phyloP scores from a whole-genome alignment of 1,284 basidiomycete species.

The Xanthoconium separans region DNA sequence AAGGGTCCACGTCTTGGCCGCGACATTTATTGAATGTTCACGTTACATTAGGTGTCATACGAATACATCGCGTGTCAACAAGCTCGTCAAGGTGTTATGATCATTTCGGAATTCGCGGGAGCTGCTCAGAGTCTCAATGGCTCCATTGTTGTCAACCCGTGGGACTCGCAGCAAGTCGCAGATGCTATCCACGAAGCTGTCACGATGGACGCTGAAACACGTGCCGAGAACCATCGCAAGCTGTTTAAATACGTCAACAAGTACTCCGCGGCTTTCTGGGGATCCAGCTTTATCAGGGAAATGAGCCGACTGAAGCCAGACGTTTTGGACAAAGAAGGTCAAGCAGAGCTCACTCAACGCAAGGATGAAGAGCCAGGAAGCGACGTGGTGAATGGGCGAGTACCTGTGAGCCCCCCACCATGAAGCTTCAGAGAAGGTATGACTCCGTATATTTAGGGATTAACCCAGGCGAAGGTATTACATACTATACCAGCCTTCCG shows the following conservation, averaged over 20 bases:
- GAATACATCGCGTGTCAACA: constrained; percentile 98
- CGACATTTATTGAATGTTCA: constrained; percentile 12
- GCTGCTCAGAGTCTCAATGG: constrained; percentile 96
- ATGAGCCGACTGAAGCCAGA: constrained; percentile 59
- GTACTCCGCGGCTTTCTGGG: constrained; percentile 93
- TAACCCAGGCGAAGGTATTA: constrained; percentile 24
- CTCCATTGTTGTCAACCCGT: constrained; percentile 92
- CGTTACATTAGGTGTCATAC: constrained; percentile 81
- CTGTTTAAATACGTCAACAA: constrained; percentile 95
- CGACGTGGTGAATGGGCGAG: constrained; percentile 30
- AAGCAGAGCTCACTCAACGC: constrained; percentile 22
- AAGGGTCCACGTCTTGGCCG: constrained; percentile 11
- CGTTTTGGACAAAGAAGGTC: constrained; percentile 41
- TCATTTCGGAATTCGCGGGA: constrained; percentile 97
- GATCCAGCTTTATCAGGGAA: constrained; percentile 86
- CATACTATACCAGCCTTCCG: constrained; percentile 18
- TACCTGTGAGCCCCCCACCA: constrained; percentile 33
- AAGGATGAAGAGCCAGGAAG: constrained; percentile 30
- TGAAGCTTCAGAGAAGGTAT: constrained; percentile 32
- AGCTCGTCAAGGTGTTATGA: constrained; percentile 92
- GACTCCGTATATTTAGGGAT: constrained; percentile 32
- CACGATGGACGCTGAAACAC: constrained; percentile 79
- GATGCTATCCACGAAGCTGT: constrained; percentile 94
- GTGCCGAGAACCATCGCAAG: constrained; percentile 92
- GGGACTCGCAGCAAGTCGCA: constrained; percentile 95